Evolutionary conservation across 768 basidiomycete species (phyloP).

Genomic region (Russula griseocarnosa): DNA sequence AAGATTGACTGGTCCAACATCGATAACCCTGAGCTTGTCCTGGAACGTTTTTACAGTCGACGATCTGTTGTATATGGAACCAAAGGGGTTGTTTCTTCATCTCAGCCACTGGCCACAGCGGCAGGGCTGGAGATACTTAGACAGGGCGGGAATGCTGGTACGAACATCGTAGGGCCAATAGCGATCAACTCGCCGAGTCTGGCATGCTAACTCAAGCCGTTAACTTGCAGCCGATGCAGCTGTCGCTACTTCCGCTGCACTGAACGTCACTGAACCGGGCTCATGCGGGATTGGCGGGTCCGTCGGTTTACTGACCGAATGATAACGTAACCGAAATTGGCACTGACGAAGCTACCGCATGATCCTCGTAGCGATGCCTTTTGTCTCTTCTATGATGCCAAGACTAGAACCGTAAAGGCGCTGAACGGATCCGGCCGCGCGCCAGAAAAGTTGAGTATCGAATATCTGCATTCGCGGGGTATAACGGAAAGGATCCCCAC

Average conservation of each 20-base stretch:
- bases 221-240: slow-evolving; percentile 76
- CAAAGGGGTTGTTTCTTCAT: slow-evolving; percentile 71
- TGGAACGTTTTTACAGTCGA: slow-evolving; percentile 75
- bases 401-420: slow-evolving; percentile 75
- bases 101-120: slow-evolving; percentile 87
- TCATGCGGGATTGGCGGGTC: slow-evolving; percentile 92
- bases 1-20: slow-evolving; percentile 58
- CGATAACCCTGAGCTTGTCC: slow-evolving; percentile 58
- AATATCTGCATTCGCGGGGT: slow-evolving; percentile 66
- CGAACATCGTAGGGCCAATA: slow-evolving; percentile 19
- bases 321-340: neutral
- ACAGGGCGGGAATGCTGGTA: slow-evolving; percentile 94
- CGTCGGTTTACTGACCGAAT: slow-evolving; percentile 23
- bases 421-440: slow-evolving; percentile 91
- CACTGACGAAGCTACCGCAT: neutral
- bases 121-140: slow-evolving; percentile 89
- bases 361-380: slow-evolving; percentile 61
- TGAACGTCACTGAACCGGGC: slow-evolving; percentile 88
- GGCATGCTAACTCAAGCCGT: neutral
- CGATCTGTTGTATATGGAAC: slow-evolving; percentile 67
- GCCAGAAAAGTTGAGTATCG: slow-evolving; percentile 73
- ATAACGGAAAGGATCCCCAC: slow-evolving; percentile 70
- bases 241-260: slow-evolving; percentile 85
- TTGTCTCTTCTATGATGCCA: slow-evolving; percentile 87
- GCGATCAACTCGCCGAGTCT: neutral